Percentiles rank a stretch among this genome's conserved stretches.
phyloP scores from a whole-genome alignment of 306 rosid genomes.

The Cucurbita argyrosperma region DNA sequence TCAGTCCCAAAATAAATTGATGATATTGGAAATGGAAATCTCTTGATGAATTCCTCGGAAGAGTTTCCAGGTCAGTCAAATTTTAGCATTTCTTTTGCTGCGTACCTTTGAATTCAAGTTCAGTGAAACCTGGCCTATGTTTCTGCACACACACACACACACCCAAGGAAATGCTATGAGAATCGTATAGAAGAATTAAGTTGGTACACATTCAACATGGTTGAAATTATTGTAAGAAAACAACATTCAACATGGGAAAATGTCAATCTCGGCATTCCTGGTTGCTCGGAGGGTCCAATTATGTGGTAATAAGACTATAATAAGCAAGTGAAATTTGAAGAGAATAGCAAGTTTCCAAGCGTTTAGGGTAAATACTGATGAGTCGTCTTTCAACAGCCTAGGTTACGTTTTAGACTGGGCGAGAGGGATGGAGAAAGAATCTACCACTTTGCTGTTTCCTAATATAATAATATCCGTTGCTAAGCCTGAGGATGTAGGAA shows the following conservation, averaged over 20 bases:
- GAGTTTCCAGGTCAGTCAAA: background rate
- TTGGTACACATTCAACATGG: background rate
- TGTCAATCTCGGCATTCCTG: background rate
- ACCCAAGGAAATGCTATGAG: background rate
- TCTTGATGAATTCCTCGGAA: background rate
- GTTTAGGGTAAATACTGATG: background rate
- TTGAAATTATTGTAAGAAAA: no score
- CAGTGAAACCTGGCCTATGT: background rate
- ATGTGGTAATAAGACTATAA: background rate
- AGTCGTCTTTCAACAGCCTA: no score
- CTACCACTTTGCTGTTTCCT: background rate
- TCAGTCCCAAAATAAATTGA: constrained; percentile 53
- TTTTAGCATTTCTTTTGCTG: background rate
- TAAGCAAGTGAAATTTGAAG: background rate
- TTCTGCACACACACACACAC: background rate
- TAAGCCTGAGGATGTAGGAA: background rate
- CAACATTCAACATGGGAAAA: no score
- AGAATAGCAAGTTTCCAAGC: background rate
- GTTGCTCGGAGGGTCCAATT: no score
- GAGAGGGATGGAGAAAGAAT: background rate
- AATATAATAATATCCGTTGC: background rate
- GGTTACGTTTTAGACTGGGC: no score
- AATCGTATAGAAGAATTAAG: background rate
- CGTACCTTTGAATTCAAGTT: background rate
- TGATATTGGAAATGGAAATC: background rate